Base-by-base conservation (phyloP, 2,329 filamentous ascomycete genomes). In the Magnaporthales sp. region DNA sequence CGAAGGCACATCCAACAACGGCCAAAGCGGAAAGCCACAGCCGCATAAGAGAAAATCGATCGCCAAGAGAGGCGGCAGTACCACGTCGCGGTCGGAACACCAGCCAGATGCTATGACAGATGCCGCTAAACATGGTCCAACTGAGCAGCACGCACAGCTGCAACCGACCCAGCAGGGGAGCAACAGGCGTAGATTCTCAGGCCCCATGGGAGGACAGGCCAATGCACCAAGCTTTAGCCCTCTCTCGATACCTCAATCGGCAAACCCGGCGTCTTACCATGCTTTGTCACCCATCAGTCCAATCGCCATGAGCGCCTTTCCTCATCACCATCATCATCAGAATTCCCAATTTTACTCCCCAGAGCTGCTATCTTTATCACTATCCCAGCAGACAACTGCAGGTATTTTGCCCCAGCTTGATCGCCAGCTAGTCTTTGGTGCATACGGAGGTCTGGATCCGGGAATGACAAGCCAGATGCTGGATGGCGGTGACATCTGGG, bases 351-450 rank as follows among this genome's bases (percentile, higher is more conserved):
- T 84, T 67, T 86, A 83, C 71, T 76, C 83, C 9, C 78, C 80
- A 64, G 80, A 87, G 72, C 73, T 89, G 51, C 79, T 87, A n/a
- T 75, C 80, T 5, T 76, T 86, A 69, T 80, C 80, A 4, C 77
- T 88, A 19, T 77, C 78, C 26, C 82, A 81, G 71, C 81, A 81
- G 67, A 76, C 77, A 68, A 70, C 66, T 24, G 78, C 80, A 67
- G 79, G 79, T 2, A 81, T 87, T 66, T 78, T 92, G 29, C 87
- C 89, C 10, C 87, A 91, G 68, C 83, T 94, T 15, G 90, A 93
- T 71, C 84, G 90, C 3, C 90, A 92, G 72, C 86, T 93, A 69
- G 88, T 92, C 1, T 91, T 92, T 69, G 88, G 88, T 51, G 89
- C 88, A 1, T 94, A 93, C 73, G 80, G 82, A 9, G 83, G 81